A percentile compares a stretch with the other conserved stretches of the same genome.
Evolutionary conservation across 768 basidiomycete species (phyloP).

Genomic region (Calocera cornea): DNA sequence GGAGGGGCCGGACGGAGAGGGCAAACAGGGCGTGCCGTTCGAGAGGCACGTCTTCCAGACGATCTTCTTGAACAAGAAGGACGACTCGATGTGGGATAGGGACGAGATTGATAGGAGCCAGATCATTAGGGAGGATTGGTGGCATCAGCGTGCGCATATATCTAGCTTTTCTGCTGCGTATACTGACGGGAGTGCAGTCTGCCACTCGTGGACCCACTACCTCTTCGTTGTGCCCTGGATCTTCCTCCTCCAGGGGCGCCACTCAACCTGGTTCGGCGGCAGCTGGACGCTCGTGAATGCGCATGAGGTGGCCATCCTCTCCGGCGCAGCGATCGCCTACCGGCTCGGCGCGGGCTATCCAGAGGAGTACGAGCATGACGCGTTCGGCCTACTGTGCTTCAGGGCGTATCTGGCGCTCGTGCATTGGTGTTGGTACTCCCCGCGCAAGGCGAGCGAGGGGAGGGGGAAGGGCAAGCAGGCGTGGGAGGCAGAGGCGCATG

Average conservation of each 20-base stretch:
- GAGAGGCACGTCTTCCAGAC: conserved; percentile 39
- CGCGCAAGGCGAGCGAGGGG: background rate
- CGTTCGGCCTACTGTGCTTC: background rate
- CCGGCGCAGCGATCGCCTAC: conserved; percentile 5
- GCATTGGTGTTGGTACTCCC: background rate
- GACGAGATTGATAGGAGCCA: conserved; percentile 29
- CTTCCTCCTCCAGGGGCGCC: background rate
- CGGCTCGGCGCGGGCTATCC: conserved; percentile 7
- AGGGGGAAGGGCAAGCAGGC: background rate
- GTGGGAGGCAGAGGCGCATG: background rate
- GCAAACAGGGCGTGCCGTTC: conserved; percentile 22
- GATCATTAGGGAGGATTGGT: conserved; percentile 36
- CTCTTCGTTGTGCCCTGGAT: background rate
- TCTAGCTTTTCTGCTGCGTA: background rate
- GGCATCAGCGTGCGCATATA: conserved; percentile 31
- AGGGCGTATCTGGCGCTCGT: background rate
- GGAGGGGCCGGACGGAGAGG: conserved; percentile 17
- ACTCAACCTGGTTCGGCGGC: conserved; percentile 3
- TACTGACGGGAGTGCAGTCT: background rate
- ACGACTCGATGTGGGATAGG: conserved; percentile 31
- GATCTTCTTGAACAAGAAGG: conserved; percentile 35
- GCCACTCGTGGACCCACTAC: background rate
- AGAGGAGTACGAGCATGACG: conserved; percentile 6
- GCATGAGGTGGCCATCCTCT: conserved; percentile 6
- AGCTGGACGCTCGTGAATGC: conserved; percentile 9